Evolutionary conservation across 2,329 filamentous ascomycete genomes (phyloP), one percentile per base, ranked within the genome.

Genomic region (Alternaria alternata): DNA sequence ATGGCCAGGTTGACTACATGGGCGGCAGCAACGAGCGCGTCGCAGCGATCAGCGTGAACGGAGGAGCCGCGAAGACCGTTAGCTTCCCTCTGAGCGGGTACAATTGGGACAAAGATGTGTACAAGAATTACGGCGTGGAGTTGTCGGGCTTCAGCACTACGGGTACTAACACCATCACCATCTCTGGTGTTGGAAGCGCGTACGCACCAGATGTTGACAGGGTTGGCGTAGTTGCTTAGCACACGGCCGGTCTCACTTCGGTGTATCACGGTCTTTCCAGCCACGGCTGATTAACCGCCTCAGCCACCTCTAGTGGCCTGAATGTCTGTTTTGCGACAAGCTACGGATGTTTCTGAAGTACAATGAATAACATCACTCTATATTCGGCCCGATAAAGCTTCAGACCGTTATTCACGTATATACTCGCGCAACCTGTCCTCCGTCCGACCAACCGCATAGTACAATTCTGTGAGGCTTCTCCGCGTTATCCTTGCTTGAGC

Each of bases 61-160:
- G 67, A 2, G 67, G 65, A 12, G 38, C 62, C 2, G 62, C 61
- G 16, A 61, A 65, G 62, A 69, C 58, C 1, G 55, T 66, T 2
- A 68, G 67, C 58, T 69, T 69, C 20, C 65, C 65, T 12, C 44
- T 69, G 1, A 62, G 54, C 7, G 67, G 67, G 8, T 69, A 69
- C 39, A 67, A 67, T 16, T 69, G 65, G 63, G 58, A 61, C 6
- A 57, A 51, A 36, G 64, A 68, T 18, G 56, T 69, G 8, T 24
- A 36, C 20, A 66, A 67, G 52, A 48, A 43, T 26, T 69, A 66
- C 9, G 58, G 58, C 2, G 67, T 69, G 2, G 63, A 68, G 42
- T 28, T 68, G 28, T 55, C 55, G 39, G 65, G 67, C 0, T 69
- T 69, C 30, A 65, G 59, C 22, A 69, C 65, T 12, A 66, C 63